Conservation (phyloP, 2,329 filamentous ascomycete genomes). For the Fusarium subglutinans region DNA sequence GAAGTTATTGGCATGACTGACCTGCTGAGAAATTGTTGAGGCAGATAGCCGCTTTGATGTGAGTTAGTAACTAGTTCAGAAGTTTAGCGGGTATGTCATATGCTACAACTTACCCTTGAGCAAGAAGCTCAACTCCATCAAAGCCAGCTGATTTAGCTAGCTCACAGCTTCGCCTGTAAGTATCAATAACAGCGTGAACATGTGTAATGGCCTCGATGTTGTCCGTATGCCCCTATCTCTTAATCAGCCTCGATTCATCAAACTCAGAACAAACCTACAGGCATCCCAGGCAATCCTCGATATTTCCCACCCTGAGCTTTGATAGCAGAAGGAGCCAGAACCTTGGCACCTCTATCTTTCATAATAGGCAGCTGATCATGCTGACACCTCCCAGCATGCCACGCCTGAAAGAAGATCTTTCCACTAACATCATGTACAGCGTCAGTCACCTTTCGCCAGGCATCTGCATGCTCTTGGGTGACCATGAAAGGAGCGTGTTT, state of each 20-base stretch:
- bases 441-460: not conserved
- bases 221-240: not conserved
- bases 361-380: constrained; percentile 5
- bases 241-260: accelerated
- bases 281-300: not conserved
- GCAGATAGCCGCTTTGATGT: not conserved
- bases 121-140: not conserved
- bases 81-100: not conserved
- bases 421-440: not conserved
- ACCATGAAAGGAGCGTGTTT: not conserved
- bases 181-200: not conserved
- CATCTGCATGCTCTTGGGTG: not conserved
- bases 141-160: not conserved
- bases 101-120: not conserved
- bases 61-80: not conserved
- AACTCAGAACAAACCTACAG: not conserved
- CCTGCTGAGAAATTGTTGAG: constrained; percentile 3
- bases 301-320: constrained; percentile 1
- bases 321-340: constrained; percentile 6
- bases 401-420: constrained; percentile 13
- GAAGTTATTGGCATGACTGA: not conserved
- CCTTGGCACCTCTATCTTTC: not conserved
- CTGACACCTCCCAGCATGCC: constrained; percentile 14
- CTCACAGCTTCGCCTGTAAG: not conserved
- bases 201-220: not conserved